Percentiles rank a stretch among this genome's conserved stretches.
phyloP scores from a whole-genome alignment of 1,139 yeast species.

The Dujonia santamariae region DNA sequence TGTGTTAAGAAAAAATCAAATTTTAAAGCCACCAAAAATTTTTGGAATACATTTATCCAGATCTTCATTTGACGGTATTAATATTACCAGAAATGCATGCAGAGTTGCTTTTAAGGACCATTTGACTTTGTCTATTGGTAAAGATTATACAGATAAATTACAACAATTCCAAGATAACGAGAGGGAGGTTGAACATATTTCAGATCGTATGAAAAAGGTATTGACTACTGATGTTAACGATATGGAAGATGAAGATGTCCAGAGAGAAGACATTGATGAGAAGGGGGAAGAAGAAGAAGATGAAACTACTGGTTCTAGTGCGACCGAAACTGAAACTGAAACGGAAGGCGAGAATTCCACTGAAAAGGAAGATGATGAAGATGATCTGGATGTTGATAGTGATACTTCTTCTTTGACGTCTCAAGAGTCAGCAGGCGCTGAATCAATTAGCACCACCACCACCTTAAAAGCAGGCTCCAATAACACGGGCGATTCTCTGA shows the following conservation, averaged over 20 bases:
- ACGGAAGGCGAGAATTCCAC: constrained; percentile 7
- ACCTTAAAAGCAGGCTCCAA: constrained; percentile 13
- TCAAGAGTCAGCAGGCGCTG: constrained; percentile 12
- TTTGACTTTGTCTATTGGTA: constrained; percentile 51
- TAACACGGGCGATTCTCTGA: constrained; percentile 1
- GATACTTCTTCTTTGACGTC: constrained; percentile 15
- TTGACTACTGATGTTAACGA: constrained; percentile 42
- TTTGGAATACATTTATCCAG: constrained; percentile 79
- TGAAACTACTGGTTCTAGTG: constrained; percentile 13
- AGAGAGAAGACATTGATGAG: constrained; percentile 40
- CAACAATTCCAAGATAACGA: constrained; percentile 31
- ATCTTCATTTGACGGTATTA: constrained; percentile 71
- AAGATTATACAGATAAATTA: constrained; percentile 37
- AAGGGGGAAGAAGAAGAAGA: constrained; percentile 26
- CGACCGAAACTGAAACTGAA: constrained; percentile 9
- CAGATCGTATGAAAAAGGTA: constrained; percentile 28
- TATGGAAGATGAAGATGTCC: constrained; percentile 45
- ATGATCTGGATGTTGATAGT: constrained; percentile 17
- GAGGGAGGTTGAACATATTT: constrained; percentile 11
- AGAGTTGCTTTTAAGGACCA: constrained; percentile 62
- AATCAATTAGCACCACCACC: constrained; percentile 10
- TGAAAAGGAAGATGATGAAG: constrained; percentile 8
- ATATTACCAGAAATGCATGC: constrained; percentile 73
- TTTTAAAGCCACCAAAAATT: constrained; percentile 66
- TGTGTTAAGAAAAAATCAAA: constrained; percentile 61